Evolutionary conservation across 371 early-diverging fungal genomes (phyloP), one percentile per base, ranked within the genome.

Genomic region (Nematocida ironsii): DNA sequence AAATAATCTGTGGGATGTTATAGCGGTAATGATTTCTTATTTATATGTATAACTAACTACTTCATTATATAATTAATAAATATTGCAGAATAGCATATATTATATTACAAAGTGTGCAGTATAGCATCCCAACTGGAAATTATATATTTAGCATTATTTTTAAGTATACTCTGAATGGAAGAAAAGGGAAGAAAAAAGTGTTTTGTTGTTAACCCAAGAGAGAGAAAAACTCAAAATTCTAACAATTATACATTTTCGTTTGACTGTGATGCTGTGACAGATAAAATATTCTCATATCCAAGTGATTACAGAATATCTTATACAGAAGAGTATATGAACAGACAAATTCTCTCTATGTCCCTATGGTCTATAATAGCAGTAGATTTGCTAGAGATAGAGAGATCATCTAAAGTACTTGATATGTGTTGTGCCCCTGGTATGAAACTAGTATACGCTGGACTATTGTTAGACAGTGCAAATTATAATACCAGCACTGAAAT

Each of bases 351-450:
- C 27, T 27, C 64, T 11, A 64, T 64, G 64, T 64, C 64, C 11
- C 45, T 64, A 42, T 64, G 64, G 64, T 64, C 64, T 16, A 64
- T 64, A 64, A 64, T 64, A 64, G 64, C 64, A n/a, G 42, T 64
- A 42, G 44, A 64, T 27, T 42, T 16, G 18, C 89, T 98, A 86
- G 93, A 94, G 81, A 91, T 96, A 25, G 86, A 93, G 83, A 91
- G 93, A 13, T 89, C 92, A 72, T 94, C 95, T 84, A 89, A 86
- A 82, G 94, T 94, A 72, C 61, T 85, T 13, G 87, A 87, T 66
- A 89, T 84, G 89, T 90, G 91, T 81, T 90, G 90, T 23, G 88
- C 91, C 0, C 91, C 91, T 42, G 91, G 91, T 48, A 87, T 87
- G 68, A 91, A 91, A 82, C 89, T 64, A 13, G 44, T 64, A 33